Evolutionary conservation across 1,139 yeast species (phyloP), one percentile per base, ranked within the genome.

Genomic region (Pichia sp.): DNA sequence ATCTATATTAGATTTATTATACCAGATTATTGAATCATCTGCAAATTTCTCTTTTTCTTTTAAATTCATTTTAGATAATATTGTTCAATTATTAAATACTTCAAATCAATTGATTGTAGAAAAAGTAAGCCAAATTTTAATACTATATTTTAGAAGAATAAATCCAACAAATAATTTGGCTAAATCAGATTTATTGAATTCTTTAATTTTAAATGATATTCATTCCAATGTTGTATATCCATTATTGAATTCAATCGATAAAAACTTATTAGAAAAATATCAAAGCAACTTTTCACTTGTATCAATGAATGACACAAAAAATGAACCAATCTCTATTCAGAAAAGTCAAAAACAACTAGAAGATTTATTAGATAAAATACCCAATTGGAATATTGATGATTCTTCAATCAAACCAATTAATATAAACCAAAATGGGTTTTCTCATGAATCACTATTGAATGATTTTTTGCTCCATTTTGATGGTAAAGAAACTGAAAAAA

Each of bases 401-500:
- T 44, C 49, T 9, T 48, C 47, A 27, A 27, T 57, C 6, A 35
- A 29, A n/a, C 43, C 52, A 9, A 26, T 51, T 4, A 39, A 46
- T 25, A 28, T 51, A 12, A 12, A 65, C 8, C 59, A 69, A 1
- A 59, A 65, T 2, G 65, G 64, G 3, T 66, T 64, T 4, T 52
- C 78, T 20, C 51, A 57, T 16, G 59, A 60, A 24, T n/a, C 16
- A 12, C 68, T 69, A 32, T 51, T 76, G 24, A 72, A 68, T 29
- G 54, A 57, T 4, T 55, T 75, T 56, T 42, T 63, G 12, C 49
- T 64, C 0, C 66, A 71, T 5, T 64, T 92, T 57, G 74, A 72
- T n/a, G 82, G 81, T 2, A 87, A 82, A 56, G 98, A 94, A 62
- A 83, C 95, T 0, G 98, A 94, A 59, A 73, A 73, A 50, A 92